Conservation (phyloP, 495 filamentous ascomycete species). For the Hyaloscypha finlandica region DNA sequence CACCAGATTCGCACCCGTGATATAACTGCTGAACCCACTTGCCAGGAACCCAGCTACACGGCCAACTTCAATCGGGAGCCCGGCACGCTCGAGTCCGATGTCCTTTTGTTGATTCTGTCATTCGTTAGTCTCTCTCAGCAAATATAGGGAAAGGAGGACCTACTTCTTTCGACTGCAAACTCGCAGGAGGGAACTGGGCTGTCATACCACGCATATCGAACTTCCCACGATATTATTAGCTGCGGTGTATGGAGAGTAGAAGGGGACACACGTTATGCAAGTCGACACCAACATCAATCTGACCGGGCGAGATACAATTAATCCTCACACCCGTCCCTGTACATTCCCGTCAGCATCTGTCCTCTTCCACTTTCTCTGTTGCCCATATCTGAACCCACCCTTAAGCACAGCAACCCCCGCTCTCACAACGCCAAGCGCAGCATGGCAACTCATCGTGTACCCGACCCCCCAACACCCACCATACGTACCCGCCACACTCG, state of each 20-base stretch:
- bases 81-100: conserved; percentile 51
- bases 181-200: conserved; percentile 55
- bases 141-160: conserved; percentile 2
- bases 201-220: conserved; percentile 57
- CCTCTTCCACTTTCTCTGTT: neutral
- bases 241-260: neutral
- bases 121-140: neutral
- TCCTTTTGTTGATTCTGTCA: conserved; percentile 40
- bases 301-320: conserved; percentile 59
- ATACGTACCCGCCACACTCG: conserved; percentile 55
- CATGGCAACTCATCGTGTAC: conserved; percentile 60
- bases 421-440: conserved; percentile 59
- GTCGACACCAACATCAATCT: conserved; percentile 61
- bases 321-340: conserved; percentile 55
- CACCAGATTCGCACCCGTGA: conserved; percentile 63
- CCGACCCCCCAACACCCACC: conserved; percentile 59
- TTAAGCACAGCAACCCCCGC: conserved; percentile 59
- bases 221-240: conserved; percentile 19
- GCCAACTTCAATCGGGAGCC: conserved; percentile 56
- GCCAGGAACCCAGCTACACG: conserved; percentile 58
- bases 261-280: conserved; percentile 42
- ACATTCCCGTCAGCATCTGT: conserved; percentile 10
- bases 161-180: conserved; percentile 53
- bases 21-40: conserved; percentile 67
- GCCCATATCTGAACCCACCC: conserved; percentile 27